Percentiles rank a stretch among this genome's conserved stretches.
These are phyloP conservation scores for Populus alba DNA, from an alignment of 345 rosid genomes.

Conservation along the genomic window DNA sequence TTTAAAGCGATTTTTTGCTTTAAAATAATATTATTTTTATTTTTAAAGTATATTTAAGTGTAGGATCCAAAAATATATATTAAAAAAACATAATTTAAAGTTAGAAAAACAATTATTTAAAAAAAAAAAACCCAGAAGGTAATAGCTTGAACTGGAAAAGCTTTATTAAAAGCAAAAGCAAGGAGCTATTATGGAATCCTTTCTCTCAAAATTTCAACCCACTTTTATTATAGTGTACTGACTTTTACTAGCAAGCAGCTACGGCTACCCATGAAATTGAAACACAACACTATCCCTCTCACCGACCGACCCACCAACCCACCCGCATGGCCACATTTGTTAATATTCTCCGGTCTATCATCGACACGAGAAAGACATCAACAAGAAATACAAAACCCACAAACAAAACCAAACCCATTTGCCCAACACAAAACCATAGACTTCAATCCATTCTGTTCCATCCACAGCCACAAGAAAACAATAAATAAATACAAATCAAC, in stretches of 20 bases:
- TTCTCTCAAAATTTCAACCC: conserved; percentile 26
- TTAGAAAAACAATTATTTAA: too few species aligned
- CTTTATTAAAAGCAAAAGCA: conserved; percentile 19
- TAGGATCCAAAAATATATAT: too few species aligned
- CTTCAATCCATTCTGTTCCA: neutral
- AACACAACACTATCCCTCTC: neutral
- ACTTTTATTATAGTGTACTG: neutral
- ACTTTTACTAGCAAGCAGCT: neutral
- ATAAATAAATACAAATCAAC: neutral
- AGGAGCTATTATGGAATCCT: conserved; percentile 43
- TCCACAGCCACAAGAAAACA: neutral
- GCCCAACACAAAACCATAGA: neutral
- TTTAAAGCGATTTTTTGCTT: too few species aligned
- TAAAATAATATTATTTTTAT: too few species aligned
- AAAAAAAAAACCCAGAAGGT: neutral
- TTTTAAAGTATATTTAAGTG: too few species aligned
- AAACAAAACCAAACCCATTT: conserved; percentile 22
- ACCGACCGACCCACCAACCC: neutral
- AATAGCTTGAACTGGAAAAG: conserved; percentile 21
- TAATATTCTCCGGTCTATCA: conserved; percentile 12
- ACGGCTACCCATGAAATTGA: conserved; percentile 20
- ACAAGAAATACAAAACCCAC: neutral
- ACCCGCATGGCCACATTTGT: neutral
- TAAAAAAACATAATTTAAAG: too few species aligned
- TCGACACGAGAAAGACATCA: conserved; percentile 31